Evolutionary conservation across 2,329 filamentous ascomycete species (phyloP).

Genomic region (Annulohypoxylon truncatum): DNA sequence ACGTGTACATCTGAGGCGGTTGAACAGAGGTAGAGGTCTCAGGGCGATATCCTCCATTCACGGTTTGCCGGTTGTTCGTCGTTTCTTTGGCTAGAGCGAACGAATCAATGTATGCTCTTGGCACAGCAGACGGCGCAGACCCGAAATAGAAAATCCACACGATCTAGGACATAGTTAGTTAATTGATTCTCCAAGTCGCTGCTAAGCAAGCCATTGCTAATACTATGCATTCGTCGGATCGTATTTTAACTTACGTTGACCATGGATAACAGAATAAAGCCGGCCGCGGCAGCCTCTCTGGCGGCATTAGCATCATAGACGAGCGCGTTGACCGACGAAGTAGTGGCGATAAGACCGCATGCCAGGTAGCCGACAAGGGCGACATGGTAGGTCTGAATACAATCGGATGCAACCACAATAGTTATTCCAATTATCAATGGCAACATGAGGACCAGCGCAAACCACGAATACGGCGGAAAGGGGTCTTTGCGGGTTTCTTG

Average conservation of each 20-base stretch:
- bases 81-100: conserved; percentile 93
- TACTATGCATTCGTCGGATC: neutral
- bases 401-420: conserved; percentile 85
- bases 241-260: conserved; percentile 74
- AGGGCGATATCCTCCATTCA: conserved; percentile 83
- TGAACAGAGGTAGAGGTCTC: conserved; percentile 83
- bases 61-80: conserved; percentile 73
- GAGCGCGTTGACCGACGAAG: conserved; percentile 85
- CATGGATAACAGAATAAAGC: conserved; percentile 94
- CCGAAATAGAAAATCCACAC: conserved; percentile 99
- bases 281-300: conserved; percentile 87
- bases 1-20: conserved; percentile 97
- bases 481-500: conserved; percentile 57
- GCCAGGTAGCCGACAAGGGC: conserved; percentile 89
- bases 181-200: neutral
- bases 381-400: conserved; percentile 88
- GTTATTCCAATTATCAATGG: conserved; percentile 84
- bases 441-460: conserved; percentile 86
- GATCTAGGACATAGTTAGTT: conserved; percentile 66
- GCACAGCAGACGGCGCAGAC: conserved; percentile 85
- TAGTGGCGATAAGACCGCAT: conserved; percentile 85
- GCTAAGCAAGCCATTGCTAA: neutral
- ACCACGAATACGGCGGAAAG: conserved; percentile 94
- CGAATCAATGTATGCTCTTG: conserved; percentile 92
- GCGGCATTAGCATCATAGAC: conserved; percentile 81